Base-by-base conservation (phyloP, 768 basidiomycete genomes). In the Tylopilus sp. region DNA sequence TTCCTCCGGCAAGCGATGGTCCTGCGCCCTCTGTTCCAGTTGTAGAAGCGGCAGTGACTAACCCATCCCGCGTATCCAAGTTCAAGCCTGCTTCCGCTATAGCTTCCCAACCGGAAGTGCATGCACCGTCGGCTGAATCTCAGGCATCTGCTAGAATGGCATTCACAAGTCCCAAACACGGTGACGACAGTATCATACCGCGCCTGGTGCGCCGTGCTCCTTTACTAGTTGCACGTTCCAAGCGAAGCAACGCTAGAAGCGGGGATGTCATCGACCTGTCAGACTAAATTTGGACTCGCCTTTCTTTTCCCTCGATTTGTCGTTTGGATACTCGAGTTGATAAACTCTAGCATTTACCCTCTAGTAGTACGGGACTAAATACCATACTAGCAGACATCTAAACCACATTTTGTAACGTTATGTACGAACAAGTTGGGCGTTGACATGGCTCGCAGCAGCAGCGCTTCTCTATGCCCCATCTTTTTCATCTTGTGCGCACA, bases 181-280 rank as follows among this genome's bases (percentile, higher is more conserved):
- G 17, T 12, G 42, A 38, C 29, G 37, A 49, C 7, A 28, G 4
- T 4, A 17, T 16, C 16, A 38, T 4, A 10, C 44, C 36, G 11
- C 45, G 17, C 13, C n/a, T 50, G 3, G 41, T 40, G 21, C 12
- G 33, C 19, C 34, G 12, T 2, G 49, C 50, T n/a, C 66, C 66
- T 25, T 48, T 67, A 14, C 66, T 68, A 25, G 52, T 48, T 17
- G 63, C 66, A 29, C 66, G 63, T 11, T 54, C 58, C 17, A 67
- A 42, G 42, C 41, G 31, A 41, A 45, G 26, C 45, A 53, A 52
- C 29, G 24, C 14, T 8, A 48, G 17, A 45, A 48, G 63, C 9
- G 37, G 63, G 1, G 69, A 74, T 24, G 53, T 77, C n/a, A 77
- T 77, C 28, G 76, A 77, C 67, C 62, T 77, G 7, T 76, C 58